Conservation (phyloP, 768 basidiomycete genomes). For the Leccinum aurantiacum region DNA sequence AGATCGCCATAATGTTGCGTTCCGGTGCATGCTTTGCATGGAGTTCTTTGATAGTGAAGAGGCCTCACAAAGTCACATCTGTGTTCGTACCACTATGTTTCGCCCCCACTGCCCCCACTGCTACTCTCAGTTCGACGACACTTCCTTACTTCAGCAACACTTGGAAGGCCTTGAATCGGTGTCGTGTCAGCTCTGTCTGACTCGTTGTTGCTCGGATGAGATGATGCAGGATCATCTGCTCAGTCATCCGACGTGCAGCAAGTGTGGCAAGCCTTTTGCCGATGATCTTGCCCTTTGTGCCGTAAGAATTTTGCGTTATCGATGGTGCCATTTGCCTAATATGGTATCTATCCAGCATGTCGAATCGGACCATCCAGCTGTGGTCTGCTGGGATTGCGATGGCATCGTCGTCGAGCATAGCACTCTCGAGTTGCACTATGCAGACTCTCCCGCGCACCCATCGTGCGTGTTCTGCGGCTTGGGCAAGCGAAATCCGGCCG, state of each 20-base stretch:
- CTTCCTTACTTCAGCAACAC: constrained; percentile 16
- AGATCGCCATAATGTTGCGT: background rate
- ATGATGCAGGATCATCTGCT: constrained; percentile 28
- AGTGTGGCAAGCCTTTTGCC: constrained; percentile 20
- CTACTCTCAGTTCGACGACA: constrained; percentile 26
- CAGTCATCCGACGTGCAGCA: constrained; percentile 25
- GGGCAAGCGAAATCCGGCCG: constrained; percentile 13
- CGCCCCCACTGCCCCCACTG: constrained; percentile 24
- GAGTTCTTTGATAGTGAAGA: constrained; percentile 13
- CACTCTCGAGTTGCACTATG: constrained; percentile 23
- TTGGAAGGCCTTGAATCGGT: constrained; percentile 13
- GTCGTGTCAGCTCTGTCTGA: constrained; percentile 21
- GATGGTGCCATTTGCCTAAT: background rate
- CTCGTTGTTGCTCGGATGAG: constrained; percentile 24
- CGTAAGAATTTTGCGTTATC: constrained; percentile 13
- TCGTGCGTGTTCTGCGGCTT: constrained; percentile 21
- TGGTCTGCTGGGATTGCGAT: constrained; percentile 34
- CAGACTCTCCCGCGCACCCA: constrained; percentile 23
- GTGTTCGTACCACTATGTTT: constrained; percentile 10
- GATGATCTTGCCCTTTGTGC: constrained; percentile 20
- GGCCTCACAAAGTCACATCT: constrained; percentile 16
- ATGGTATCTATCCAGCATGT: constrained; percentile 19
- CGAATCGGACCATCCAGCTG: constrained; percentile 21
- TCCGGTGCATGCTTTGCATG: constrained; percentile 19
- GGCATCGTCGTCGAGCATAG: constrained; percentile 24